phyloP scores from a whole-genome alignment of 2,329 filamentous ascomycete species.

The Colletotrichum lini region DNA sequence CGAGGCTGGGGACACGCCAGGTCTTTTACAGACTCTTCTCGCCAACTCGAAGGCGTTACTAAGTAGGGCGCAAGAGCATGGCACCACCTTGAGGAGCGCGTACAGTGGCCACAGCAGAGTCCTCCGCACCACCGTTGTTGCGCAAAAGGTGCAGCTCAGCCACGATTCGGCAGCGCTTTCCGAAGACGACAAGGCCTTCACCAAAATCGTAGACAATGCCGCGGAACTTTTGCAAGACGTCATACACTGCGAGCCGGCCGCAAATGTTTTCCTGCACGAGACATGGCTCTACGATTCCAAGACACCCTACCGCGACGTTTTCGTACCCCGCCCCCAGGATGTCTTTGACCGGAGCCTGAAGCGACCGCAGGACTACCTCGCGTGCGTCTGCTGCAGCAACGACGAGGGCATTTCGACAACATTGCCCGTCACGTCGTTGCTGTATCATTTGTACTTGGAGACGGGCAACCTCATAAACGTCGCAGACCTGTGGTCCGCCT shows the following conservation, averaged over 20 bases:
- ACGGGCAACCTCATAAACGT: constrained; percentile 84
- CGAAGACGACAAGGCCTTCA: constrained; percentile 79
- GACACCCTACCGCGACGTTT: constrained; percentile 79
- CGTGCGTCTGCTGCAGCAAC: constrained; percentile 76
- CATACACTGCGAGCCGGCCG: constrained; percentile 55
- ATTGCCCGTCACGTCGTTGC: constrained; percentile 78
- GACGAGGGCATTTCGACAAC: constrained; percentile 69
- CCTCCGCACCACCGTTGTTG: constrained; percentile 82
- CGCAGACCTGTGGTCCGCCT: constrained; percentile 85
- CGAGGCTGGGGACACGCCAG: constrained; percentile 51
- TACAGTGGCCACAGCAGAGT: constrained; percentile 81
- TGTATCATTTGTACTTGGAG: constrained; percentile 86
- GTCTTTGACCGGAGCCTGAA: constrained; percentile 80
- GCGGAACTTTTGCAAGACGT: constrained; percentile 61
- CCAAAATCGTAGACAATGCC: constrained; percentile 72
- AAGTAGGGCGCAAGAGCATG: constrained; percentile 58
- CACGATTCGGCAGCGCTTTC: constrained; percentile 80
- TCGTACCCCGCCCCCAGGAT: constrained; percentile 79
- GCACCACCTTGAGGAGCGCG: constrained; percentile 76
- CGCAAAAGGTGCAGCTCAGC: constrained; percentile 85
- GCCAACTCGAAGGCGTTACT: constrained; percentile 63
- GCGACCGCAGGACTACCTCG: constrained; percentile 83
- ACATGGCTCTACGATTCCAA: constrained; percentile 82
- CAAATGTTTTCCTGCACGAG: constrained; percentile 75
- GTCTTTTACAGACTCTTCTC: constrained; percentile 58